Evolutionary conservation across 495 filamentous ascomycete species (phyloP), one percentile per base, ranked within the genome.

Genomic region (Neurospora sp.): DNA sequence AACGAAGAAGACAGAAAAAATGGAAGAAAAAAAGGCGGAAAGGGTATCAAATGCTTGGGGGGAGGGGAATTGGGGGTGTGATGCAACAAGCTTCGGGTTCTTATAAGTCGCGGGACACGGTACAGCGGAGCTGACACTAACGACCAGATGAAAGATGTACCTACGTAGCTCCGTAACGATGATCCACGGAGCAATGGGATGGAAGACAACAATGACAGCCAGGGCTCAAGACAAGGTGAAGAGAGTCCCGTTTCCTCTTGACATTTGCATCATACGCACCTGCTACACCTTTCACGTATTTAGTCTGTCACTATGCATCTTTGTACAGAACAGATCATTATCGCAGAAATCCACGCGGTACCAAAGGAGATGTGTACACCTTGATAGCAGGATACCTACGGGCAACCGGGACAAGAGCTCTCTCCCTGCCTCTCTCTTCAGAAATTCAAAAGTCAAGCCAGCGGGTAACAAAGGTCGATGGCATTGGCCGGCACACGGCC

Each of bases 1-100:
- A 23, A 72, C 40, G 70, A 59, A 69, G 75, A 76, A 35, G 35
- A 31, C 41, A 73, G 20, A 59, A 41, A 54, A 70, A 41, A 54
- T 39, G 70, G 31, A 54, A 71, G 14, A 27, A 37, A 18, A 37
- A 70, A 70, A 66, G 39, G 1, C 16, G 39, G 41, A 42, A 73
- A 66, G 54, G 54, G 54, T 66, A 66, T 66, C 54, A 66, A 66
- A 18, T 66, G 27, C 54, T 66, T 66, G 44, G 27, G 14, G 39
- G 23, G 38, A 73, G 46, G 27, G 41, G 41, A 42, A 35, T 20
- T 20, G 48, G 23, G 42, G 23, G 31, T 59, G 38, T 72, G 48
- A 72, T 42, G 70, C 27, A 37, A 72, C 72, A 70, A 66, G 37
- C 46, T 37, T 70, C 12, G 72, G 20, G 72, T 42, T 46, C 38